phyloP scores from a whole-genome alignment of 2,329 filamentous ascomycete species.

The Tolypocladium ophioglossoides region DNA sequence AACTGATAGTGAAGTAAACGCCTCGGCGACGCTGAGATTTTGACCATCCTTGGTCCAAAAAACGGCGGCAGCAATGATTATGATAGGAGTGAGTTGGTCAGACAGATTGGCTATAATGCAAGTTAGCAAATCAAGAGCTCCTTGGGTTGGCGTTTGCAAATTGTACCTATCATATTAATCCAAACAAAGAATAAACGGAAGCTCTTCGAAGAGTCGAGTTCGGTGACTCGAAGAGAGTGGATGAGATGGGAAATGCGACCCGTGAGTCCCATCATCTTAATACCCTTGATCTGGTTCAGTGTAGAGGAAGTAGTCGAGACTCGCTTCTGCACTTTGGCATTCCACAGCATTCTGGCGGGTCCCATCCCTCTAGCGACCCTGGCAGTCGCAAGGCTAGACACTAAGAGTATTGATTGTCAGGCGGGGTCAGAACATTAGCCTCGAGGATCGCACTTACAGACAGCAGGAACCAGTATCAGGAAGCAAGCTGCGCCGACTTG shows the following conservation, averaged over 20 bases:
- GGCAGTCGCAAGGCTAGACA: slow-evolving; percentile 28
- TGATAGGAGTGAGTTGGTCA: slow-evolving; percentile 3
- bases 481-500: slow-evolving; percentile 3
- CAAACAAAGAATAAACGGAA: slow-evolving; percentile 2
- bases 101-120: background rate
- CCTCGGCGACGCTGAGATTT: slow-evolving; percentile 1
- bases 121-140: background rate
- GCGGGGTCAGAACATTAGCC: too few relatives aligned
- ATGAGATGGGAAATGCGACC: slow-evolving; percentile 1
- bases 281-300: slow-evolving; percentile 21
- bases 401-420: slow-evolving; percentile 2
- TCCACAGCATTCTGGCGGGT: slow-evolving; percentile 25
- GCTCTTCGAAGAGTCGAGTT: slow-evolving; percentile 6
- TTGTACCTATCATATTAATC: slow-evolving; percentile 3
- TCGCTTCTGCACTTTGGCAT: slow-evolving; percentile 17
- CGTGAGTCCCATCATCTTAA: slow-evolving; percentile 24
- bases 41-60: slow-evolving; percentile 4
- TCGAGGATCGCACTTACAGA: too few relatives aligned
- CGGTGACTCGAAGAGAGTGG: slow-evolving; percentile 5
- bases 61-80: slow-evolving; percentile 5
- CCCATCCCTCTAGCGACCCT: slow-evolving; percentile 31
- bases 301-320: slow-evolving; percentile 17
- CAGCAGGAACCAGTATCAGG: slow-evolving; percentile 49
- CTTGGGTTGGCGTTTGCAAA: background rate
- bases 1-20: slow-evolving; percentile 6